Conservation (phyloP, 768 basidiomycete species). For the Atractiella rhizophila region DNA sequence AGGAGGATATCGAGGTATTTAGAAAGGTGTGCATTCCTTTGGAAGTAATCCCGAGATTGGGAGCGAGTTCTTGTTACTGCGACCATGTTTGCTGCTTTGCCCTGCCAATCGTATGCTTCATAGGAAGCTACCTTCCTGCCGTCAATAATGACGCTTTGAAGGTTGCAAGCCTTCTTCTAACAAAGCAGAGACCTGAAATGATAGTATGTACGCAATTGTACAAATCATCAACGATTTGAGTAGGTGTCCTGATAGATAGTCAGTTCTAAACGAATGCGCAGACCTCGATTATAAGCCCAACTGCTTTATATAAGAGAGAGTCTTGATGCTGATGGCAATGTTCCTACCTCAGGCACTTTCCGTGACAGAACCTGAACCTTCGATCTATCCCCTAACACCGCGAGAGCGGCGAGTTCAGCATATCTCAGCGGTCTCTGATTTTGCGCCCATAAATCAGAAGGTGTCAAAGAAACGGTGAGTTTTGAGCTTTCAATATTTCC, state of each 20-base stretch:
- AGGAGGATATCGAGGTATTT: slow-evolving; percentile 8
- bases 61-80: not conserved
- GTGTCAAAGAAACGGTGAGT: slow-evolving; percentile 2
- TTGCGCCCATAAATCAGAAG: slow-evolving; percentile 50
- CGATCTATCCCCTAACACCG: not conserved
- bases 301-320: not conserved
- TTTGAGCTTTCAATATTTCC: not conserved
- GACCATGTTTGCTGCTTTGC: not conserved
- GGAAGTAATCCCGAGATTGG: no score
- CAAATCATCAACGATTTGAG: no score
- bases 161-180: no score
- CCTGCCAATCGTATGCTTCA: not conserved
- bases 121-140: no score
- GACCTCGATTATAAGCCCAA: no score
- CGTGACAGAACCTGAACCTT: not conserved
- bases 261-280: no score
- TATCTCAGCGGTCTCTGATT: slow-evolving; percentile 56
- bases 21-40: not conserved
- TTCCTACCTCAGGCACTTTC: not conserved
- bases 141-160: no score
- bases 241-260: no score
- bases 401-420: slow-evolving; percentile 2
- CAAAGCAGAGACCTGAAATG: no score
- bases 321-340: not conserved
- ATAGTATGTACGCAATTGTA: no score